These are phyloP conservation scores for Amoebophrya sp. DNA, from an alignment of 169 alveolate genomes.

Conservation along the genomic window DNA sequence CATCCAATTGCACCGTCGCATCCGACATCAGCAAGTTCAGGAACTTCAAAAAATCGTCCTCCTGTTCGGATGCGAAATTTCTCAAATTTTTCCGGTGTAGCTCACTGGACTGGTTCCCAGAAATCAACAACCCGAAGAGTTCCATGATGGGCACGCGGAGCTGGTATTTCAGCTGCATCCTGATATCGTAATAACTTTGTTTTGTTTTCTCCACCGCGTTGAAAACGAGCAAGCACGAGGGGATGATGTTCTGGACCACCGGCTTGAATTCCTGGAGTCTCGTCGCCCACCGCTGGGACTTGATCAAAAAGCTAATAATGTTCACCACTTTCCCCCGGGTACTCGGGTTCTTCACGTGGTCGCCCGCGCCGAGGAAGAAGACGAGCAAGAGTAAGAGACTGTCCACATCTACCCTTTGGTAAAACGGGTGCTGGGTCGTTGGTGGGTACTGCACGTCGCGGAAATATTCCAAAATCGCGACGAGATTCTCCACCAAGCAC, in stretches of 20 bases:
- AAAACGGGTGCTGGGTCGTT: background rate
- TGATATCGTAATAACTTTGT: conserved; percentile 32
- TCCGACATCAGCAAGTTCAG: conserved; percentile 28
- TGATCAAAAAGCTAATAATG: background rate
- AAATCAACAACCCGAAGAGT: conserved; percentile 16
- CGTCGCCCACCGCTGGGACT: background rate
- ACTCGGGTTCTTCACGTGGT: conserved; percentile 10
- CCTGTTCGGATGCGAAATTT: background rate
- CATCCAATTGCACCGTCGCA: conserved; percentile 28
- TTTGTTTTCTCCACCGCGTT: conserved; percentile 36
- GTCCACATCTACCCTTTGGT: background rate
- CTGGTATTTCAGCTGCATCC: conserved; percentile 34
- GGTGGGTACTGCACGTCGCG: background rate
- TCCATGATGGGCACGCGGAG: conserved; percentile 33
- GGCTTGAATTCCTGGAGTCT: background rate
- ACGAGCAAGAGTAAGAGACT: background rate
- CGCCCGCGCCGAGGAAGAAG: background rate
- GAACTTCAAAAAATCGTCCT: conserved; percentile 31
- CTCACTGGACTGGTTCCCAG: background rate
- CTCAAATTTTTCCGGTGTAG: conserved; percentile 9
- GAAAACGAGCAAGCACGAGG: conserved; percentile 12
- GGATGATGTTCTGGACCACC: background rate
- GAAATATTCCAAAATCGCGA: background rate
- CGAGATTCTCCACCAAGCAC: background rate
- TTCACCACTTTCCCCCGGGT: background rate